Evolutionary conservation across 768 basidiomycete genomes (phyloP).

Genomic region (Mycena sanguinolenta): DNA sequence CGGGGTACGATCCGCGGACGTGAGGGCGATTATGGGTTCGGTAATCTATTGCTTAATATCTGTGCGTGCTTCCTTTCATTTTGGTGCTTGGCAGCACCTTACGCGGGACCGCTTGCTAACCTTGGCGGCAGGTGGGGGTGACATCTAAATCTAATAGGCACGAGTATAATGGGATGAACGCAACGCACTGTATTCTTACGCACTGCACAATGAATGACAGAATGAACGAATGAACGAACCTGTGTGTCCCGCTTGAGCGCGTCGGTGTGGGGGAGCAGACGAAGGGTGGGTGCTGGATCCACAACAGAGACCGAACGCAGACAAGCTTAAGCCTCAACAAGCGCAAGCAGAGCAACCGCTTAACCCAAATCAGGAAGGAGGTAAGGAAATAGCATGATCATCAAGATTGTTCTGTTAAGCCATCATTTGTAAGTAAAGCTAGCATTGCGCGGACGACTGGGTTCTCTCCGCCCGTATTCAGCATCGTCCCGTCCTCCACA

Average conservation of each 20-base stretch:
- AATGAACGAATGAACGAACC: constrained; percentile 22
- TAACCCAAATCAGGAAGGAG: constrained; percentile 7
- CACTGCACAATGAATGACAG: constrained; percentile 10
- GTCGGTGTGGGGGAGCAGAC: background rate
- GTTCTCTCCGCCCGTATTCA: constrained; percentile 57
- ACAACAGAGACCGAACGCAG: background rate
- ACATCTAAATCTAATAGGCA: constrained; percentile 21
- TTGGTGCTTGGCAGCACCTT: background rate
- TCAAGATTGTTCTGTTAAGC: constrained; percentile 29
- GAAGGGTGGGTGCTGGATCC: background rate
- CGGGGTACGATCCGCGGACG: constrained; percentile 21
- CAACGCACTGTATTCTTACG: constrained; percentile 28
- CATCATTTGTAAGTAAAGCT: constrained; percentile 41
- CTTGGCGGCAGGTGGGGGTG: constrained; percentile 20
- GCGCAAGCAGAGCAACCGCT: background rate
- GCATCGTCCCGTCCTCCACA: constrained; percentile 64
- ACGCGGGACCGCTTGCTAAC: constrained; percentile 14
- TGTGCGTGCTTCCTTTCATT: constrained; percentile 32
- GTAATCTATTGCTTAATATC: constrained; percentile 23
- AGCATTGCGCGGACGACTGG: constrained; percentile 55
- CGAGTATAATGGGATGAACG: constrained; percentile 14
- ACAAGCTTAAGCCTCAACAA: constrained; percentile 1
- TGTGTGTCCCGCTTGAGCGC: background rate
- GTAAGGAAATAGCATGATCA: background rate
- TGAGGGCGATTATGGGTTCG: constrained; percentile 8